Base-by-base conservation (phyloP, 2,329 filamentous ascomycete genomes). In the Trichoderma simmonsii region DNA sequence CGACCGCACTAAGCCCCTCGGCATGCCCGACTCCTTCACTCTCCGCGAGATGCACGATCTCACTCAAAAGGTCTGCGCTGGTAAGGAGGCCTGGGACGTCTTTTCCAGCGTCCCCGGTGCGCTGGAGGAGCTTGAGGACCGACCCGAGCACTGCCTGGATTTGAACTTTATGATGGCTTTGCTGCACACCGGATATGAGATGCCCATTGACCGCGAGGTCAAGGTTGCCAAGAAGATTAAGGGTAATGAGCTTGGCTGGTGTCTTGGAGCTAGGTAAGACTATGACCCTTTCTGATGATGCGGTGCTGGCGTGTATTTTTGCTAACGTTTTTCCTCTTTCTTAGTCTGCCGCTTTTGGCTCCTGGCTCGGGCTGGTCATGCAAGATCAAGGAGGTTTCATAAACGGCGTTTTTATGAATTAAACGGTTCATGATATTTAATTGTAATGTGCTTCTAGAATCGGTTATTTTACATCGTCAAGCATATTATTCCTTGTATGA, bases 151-250 rank as follows among this genome's bases (percentile, higher is more conserved):
- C 82, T 99, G 96, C 83, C 84, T 99, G 77, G 96, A 99, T 82
- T 85, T 99, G 77, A 99, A 93, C 85, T 99, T 98, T 80, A 98
- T 98, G 94, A 85, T 97, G 77, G 93, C 93, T 30, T 86, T 99
- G 71, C 85, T 98, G 70, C 95, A 98, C 82, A 97, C 94, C 6
- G 96, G 96, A 3, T 99, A 99, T 79, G 96, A 98, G 76, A 98
- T 99, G 94, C 95, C 95, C 4, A 91, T 98, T 77, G 93, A 97
- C 76, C 89, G 97, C 51, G 96, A 99, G 83, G 94, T 99, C 75
- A 95, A 93, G 87, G 97, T 98, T 80, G 96, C 95, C 73, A 99
- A 99, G 92, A 97, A 98, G 88, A 97, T 99, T 80, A 95, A 97
- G 85, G 91, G 91, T 71, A 98, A 98, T 81, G 97, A 99, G 85